Evolutionary conservation across 371 early-diverging fungal species (phyloP).

Genomic region (Circinella umbellata): DNA sequence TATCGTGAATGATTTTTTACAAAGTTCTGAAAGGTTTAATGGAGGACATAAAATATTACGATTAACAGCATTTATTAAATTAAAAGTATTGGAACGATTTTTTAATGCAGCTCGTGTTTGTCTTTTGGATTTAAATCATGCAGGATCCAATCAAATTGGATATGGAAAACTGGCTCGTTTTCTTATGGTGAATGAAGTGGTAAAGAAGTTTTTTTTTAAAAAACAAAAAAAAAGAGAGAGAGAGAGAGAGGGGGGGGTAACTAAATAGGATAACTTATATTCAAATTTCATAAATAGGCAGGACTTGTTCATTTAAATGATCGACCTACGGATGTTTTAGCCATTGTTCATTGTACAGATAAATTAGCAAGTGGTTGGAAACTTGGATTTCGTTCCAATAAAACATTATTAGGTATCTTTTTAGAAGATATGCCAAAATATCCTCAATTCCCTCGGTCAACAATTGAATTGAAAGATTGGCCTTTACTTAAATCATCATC

Average conservation of each 20-base stretch:
- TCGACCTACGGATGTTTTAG: slow-evolving; percentile 9
- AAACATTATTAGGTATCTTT: slow-evolving; percentile 5
- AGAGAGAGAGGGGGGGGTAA: too few relatives aligned
- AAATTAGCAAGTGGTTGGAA: not conserved
- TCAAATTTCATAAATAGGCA: not conserved
- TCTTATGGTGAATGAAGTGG: slow-evolving; percentile 17
- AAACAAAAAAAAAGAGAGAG: too few relatives aligned
- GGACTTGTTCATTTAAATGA: slow-evolving; percentile 17
- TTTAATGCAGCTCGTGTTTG: not conserved
- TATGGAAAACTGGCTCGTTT: slow-evolving; percentile 19
- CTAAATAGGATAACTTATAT: not conserved
- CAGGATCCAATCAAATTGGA: not conserved
- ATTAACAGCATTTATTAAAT: slow-evolving; percentile 9
- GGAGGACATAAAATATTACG: not conserved
- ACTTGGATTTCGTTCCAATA: not conserved
- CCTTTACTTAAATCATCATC: not conserved
- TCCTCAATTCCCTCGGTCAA: not conserved
- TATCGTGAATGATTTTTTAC: slow-evolving; percentile 5
- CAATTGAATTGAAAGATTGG: slow-evolving; percentile 1
- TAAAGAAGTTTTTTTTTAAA: too few relatives aligned
- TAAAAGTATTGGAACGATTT: slow-evolving; percentile 2
- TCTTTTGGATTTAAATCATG: slow-evolving; percentile 5
- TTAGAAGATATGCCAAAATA: slow-evolving; percentile 10
- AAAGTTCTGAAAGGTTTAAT: not conserved
- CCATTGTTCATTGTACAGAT: slow-evolving; percentile 4